Evolutionary conservation across 75 land plant species (phyloP).

Genomic region (Cupressus sempervirens): DNA sequence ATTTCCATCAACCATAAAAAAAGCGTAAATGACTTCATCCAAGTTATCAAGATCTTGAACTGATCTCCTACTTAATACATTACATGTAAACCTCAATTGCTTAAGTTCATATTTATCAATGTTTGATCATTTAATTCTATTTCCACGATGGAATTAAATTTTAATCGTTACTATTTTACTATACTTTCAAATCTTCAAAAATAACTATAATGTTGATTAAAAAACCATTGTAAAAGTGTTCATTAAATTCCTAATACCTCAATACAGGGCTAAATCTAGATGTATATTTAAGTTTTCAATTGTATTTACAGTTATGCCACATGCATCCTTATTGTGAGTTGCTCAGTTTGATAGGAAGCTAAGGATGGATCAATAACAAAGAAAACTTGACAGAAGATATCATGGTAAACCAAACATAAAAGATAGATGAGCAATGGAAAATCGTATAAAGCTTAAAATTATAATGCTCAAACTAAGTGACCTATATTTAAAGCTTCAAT

Average conservation of each 20-base stretch:
- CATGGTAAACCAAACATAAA: not conserved
- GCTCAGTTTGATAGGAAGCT: not conserved
- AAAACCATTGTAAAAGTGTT: not conserved
- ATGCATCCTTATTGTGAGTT: not conserved
- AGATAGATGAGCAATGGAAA: not conserved
- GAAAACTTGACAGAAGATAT: not conserved
- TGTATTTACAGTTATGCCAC: not conserved
- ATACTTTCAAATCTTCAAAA: not conserved
- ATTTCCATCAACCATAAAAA: not conserved
- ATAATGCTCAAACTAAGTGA: not conserved
- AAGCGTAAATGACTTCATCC: not conserved
- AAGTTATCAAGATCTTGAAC: not conserved
- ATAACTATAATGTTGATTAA: not conserved
- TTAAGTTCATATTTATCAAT: not conserved
- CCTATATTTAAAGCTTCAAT: not conserved
- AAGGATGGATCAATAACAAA: not conserved
- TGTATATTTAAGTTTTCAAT: not conserved
- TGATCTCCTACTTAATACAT: not conserved
- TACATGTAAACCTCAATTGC: not conserved
- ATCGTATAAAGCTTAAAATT: not conserved
- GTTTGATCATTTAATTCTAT: not conserved
- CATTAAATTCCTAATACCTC: not conserved
- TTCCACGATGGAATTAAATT: not conserved
- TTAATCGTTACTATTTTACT: not conserved
- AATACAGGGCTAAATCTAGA: not conserved